Base-by-base conservation (phyloP, 2,329 filamentous ascomycete species). In the Fusarium bactridioides region DNA sequence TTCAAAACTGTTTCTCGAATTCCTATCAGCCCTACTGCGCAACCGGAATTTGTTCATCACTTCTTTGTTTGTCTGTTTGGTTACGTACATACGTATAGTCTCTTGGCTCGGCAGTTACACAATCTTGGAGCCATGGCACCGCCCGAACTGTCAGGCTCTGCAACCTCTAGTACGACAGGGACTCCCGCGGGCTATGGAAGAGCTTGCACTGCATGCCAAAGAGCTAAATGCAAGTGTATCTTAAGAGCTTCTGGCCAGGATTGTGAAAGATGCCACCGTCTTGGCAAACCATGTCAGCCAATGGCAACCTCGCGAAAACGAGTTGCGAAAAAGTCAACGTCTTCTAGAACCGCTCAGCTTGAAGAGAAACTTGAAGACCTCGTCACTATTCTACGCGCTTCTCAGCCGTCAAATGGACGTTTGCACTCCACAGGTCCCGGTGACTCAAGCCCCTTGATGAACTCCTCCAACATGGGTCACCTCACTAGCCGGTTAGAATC, bases 321-420 rank as follows among this genome's bases (percentile, higher is more conserved):
- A 15, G 77, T 80, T 63, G 56, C 78, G 65, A 80, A 81, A 73
- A 77, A 79, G 69, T 73, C 79, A 58, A 64, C 79, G 40, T 73
- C 79, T 15, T 82, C 80, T 33, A 80, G 83, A 25, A 82, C 84
- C 9, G 83, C 84, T 12, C 83, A 85, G 66, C 79, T 87, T 11
- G 86, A 87, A 76, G 84, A 86, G 73, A 87, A 86, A 78, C 79
- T 87, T 12, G 84, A 86, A 50, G 83, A 85, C 62, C 78, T 87
- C 7, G 83, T 86, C 23, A 82, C 82, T 6, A 82, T 87, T n/a
- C 74, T 87, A 15, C 80, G 80, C 59, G 79, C 77, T 37, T 77
- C 80, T 51, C 77, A 81, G 48, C 67, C 60, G 53, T 63, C 55
- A 64, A 64, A 67, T 74, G 57, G 41, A 25, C 60, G 60, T 60